These are phyloP conservation scores for carrot (Daucus carota) DNA, from an alignment of 129 eudicot species.

Conservation along the genomic window DNA sequence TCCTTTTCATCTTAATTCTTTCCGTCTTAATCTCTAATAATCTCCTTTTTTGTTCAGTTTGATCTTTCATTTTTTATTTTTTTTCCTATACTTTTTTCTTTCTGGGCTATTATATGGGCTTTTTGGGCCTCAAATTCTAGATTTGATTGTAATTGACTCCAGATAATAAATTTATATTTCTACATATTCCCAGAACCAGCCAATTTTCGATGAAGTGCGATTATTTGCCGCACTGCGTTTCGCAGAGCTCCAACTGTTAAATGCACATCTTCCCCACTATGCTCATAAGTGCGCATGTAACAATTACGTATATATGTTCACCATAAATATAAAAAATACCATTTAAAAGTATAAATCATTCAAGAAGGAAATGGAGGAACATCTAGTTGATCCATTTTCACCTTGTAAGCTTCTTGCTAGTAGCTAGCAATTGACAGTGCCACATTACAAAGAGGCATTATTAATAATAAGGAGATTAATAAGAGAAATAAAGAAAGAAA, in stretches of 20 bases:
- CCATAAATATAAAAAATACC: not conserved
- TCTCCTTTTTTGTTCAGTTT: not conserved
- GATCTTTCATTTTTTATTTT: not conserved
- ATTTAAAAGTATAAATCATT: not conserved
- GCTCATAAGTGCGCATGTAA: not conserved
- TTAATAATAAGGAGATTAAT: not conserved
- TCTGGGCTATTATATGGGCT: not conserved
- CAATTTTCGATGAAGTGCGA: not conserved
- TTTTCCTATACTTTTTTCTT: not conserved
- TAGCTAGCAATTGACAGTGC: not conserved
- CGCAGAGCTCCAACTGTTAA: not conserved
- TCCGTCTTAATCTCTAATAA: not conserved
- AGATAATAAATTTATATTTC: not conserved
- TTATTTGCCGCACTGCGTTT: not conserved
- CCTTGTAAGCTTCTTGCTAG: not conserved
- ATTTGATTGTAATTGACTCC: not conserved
- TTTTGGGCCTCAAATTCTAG: not conserved
- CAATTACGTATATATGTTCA: not conserved
- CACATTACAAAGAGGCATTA: not conserved
- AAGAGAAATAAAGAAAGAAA: constrained; percentile 6
- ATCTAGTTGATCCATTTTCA: not conserved
- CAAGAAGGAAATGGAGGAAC: not conserved
- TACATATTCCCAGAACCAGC: not conserved
- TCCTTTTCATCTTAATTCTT: not conserved
- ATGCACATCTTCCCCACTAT: not conserved